Conservation (phyloP, 805 yeast species). For the Yarrowia yakushimensis region DNA sequence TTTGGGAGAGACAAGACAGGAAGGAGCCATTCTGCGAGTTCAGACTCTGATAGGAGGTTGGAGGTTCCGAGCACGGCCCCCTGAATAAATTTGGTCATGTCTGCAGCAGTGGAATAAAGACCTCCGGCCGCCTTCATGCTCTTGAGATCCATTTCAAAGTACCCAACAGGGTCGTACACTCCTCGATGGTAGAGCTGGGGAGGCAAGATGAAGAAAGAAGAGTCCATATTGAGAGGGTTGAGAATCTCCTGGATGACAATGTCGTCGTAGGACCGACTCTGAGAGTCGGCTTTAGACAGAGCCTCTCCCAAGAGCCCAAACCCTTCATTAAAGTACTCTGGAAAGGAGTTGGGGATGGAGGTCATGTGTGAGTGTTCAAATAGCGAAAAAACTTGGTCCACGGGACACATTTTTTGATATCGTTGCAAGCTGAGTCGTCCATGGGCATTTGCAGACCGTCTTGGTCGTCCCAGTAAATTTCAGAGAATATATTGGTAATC, state of each 20-base stretch:
- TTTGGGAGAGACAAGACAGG: neutral
- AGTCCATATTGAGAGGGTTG: neutral
- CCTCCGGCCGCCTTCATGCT: neutral
- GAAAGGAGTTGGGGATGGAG: conserved; percentile 1
- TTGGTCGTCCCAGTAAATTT: neutral
- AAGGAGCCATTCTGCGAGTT: neutral
- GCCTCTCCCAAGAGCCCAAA: neutral
- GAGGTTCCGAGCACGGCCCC: neutral
- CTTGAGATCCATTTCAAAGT: neutral
- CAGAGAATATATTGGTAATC: neutral
- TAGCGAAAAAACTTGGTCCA: neutral
- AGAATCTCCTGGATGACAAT: conserved; percentile 4
- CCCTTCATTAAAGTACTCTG: conserved; percentile 11
- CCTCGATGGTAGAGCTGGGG: neutral
- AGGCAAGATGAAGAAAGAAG: neutral
- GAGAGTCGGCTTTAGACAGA: neutral
- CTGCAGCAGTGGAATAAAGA: neutral
- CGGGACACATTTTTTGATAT: neutral
- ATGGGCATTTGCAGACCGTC: neutral
- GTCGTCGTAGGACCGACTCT: neutral
- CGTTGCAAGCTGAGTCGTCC: neutral
- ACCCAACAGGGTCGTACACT: neutral
- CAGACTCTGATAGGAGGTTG: neutral
- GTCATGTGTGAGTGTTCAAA: neutral
- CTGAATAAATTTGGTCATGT: conserved; percentile 12